Base-by-base conservation (phyloP, 2,329 filamentous ascomycete genomes). In the Sphaceloma murrayae region DNA sequence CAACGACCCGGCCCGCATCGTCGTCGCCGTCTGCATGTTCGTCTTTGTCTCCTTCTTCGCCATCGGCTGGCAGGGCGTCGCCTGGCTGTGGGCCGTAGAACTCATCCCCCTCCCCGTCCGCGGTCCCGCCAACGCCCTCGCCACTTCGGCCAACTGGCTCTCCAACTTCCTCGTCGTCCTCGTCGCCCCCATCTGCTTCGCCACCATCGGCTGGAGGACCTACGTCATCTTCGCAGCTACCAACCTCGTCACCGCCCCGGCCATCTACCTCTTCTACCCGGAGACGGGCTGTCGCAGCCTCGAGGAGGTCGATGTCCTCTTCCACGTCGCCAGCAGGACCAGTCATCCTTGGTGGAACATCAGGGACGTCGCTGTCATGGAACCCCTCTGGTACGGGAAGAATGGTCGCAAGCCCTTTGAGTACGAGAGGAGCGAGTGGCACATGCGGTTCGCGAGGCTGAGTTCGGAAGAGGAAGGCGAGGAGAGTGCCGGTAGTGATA, bases 21-120 rank as follows among this genome's bases (percentile, higher is more conserved):
- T 77, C 43, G 85, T 86, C 81, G 73, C 78, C 1, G 70, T 85
- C 11, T 78, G 78, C 53, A 64, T 80, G 29, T 80, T 80, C 56
- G 67, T 75, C 10, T 79, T 78, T 59, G 77, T 75, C 54, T 73
- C 71, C 1, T 74, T 73, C 60, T 80, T 79, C 55, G 75, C 73
- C 32, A 64, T 72, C 42, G 72, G 71, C 13, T 78, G 73, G 74
- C 65, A 78, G 34, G 73, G 73, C 16, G 73, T 79, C 58, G 72
- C 74, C 6, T 79, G 74, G 75, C 60, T 79, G 7, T 78, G 77
- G 58, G 72, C 75, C 3, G 73, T 75, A 34, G 75, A 80, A 53
- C 71, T 79, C 51, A 74, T 73, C 50, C 72, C 76, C 21, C 59
- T 80, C 19, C 29, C 44, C 13, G 78, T 76, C 38, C 70, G 76